Base-by-base conservation (phyloP, 345 rosid species). In the Heritiera littoralis region DNA sequence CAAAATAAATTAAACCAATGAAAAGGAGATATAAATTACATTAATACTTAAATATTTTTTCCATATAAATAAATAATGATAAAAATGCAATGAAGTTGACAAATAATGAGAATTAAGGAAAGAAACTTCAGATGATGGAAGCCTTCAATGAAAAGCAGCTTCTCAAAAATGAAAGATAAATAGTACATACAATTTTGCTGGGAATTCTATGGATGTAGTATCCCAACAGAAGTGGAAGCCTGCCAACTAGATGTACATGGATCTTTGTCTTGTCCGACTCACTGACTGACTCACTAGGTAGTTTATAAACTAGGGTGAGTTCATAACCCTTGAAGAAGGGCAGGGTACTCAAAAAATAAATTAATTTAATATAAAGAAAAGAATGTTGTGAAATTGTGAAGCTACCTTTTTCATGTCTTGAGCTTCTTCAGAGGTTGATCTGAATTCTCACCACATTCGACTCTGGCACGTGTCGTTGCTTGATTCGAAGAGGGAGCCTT, bases 401-500 rank as follows among this genome's bases (percentile, higher is more conserved):
- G 45, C 28, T 81, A 84, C 59, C 81, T 74, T 79, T 12, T 88
- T 64, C 83, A 79, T 38, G 80, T 83, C 87, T 85, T 92, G 20
- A 81, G 87, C 84, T 87, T 92, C 89, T 92, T 92, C 55, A 51
- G 43, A 69, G 85, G 83, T 65, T 83, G 88, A 68, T 81, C 80
- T 0, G 88, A 58, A 66, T 78, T 87, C 73, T 83, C 86, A 13
- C 76, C 72, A 0, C 66, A 28, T 72, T 83, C 68, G n/a, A 58
- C 78, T 84, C 89, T 83, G 15, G 85, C 69, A 67, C 86, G 81
- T 0, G 72, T 23, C 28, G 60, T 75, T 76, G 86, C 80, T 82
- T 76, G 88, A 79, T 81, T 81, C 68, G 72, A 55, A 2, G 80
- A 71, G 2, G 79, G 73, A 65, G 69, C 78, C 58, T 79, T 84